Conservation (phyloP, 768 basidiomycete species). For the Suillus brevipes region DNA sequence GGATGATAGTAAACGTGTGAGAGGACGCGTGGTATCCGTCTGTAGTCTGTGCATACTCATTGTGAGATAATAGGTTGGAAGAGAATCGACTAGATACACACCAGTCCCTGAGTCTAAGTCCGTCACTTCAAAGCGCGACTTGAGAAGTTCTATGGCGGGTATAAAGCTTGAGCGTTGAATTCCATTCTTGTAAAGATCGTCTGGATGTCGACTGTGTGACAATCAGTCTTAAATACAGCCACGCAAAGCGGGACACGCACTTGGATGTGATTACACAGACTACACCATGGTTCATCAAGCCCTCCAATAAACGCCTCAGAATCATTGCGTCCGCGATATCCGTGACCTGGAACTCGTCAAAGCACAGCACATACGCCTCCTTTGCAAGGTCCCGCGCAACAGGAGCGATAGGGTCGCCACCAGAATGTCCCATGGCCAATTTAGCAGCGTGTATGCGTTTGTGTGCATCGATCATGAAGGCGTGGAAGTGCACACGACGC, state of each 20-base stretch:
- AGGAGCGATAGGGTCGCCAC: slow-evolving; percentile 82
- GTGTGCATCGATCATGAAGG: slow-evolving; percentile 99
- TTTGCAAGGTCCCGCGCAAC: slow-evolving; percentile 85
- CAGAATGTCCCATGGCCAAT: slow-evolving; percentile 60
- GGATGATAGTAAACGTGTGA: slow-evolving; percentile 93
- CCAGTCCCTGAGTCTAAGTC: slow-evolving; percentile 97
- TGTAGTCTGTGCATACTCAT: slow-evolving; percentile 66
- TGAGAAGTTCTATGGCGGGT: slow-evolving; percentile 92
- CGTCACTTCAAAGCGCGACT: slow-evolving; percentile 80
- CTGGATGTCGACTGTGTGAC: slow-evolving; percentile 84
- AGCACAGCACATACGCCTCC: slow-evolving; percentile 85
- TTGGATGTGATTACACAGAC: slow-evolving; percentile 97
- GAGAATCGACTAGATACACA: slow-evolving; percentile 31
- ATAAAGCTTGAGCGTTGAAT: slow-evolving; percentile 95
- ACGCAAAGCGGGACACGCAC: slow-evolving; percentile 47
- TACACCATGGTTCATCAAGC: slow-evolving; percentile 84
- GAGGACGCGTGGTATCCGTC: slow-evolving; percentile 88
- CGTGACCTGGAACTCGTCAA: slow-evolving; percentile 99
- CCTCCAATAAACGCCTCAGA: slow-evolving; percentile 83
- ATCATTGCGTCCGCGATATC: slow-evolving; percentile 99
- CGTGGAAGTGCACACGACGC: slow-evolving; percentile 95
- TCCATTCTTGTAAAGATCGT: slow-evolving; percentile 97
- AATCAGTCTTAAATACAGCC: slow-evolving; percentile 3
- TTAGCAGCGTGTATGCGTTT: slow-evolving; percentile 87
- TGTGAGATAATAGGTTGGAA: slow-evolving; percentile 4